These are phyloP conservation scores for Blastocladiella emersonii DNA, from an alignment of 371 early-diverging fungal species.

Conservation along the genomic window DNA sequence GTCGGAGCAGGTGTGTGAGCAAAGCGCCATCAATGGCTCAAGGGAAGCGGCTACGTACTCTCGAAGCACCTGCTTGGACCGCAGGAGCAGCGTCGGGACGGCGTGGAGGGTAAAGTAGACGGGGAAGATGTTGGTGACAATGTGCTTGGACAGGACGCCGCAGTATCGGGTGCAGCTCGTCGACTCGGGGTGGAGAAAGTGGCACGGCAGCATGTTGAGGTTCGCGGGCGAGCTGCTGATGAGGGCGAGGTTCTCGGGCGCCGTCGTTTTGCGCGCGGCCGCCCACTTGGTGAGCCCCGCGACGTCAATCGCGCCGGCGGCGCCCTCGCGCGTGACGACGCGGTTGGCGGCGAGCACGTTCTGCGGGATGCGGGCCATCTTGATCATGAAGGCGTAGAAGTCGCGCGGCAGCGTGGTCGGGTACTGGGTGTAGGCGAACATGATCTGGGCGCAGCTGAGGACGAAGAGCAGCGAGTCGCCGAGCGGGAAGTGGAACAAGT, in stretches of 20 bases:
- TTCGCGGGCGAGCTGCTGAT: neutral
- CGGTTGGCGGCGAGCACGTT: neutral
- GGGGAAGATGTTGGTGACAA: neutral
- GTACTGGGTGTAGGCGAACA: constrained; percentile 26
- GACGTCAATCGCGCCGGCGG: neutral
- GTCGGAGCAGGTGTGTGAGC: neutral
- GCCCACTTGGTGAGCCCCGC: neutral
- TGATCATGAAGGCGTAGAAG: constrained; percentile 7
- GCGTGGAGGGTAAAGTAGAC: constrained; percentile 4
- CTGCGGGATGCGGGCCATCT: neutral
- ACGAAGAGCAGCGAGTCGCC: constrained; percentile 25
- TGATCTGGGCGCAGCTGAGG: constrained; percentile 10
- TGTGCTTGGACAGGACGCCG: neutral
- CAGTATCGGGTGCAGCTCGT: neutral
- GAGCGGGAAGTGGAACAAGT: constrained; percentile 13
- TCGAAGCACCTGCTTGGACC: neutral
- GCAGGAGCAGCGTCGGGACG: neutral
- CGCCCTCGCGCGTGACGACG: neutral
- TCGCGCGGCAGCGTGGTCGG: constrained; percentile 24
- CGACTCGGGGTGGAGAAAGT: neutral
- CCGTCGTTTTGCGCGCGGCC: neutral
- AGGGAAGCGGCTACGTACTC: neutral
- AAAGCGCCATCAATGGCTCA: no score
- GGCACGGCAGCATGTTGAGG: constrained; percentile 2
- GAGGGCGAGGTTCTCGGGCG: neutral